Base-by-base conservation (phyloP, 352 stramenopile species). In the Peronospora belbahrii region DNA sequence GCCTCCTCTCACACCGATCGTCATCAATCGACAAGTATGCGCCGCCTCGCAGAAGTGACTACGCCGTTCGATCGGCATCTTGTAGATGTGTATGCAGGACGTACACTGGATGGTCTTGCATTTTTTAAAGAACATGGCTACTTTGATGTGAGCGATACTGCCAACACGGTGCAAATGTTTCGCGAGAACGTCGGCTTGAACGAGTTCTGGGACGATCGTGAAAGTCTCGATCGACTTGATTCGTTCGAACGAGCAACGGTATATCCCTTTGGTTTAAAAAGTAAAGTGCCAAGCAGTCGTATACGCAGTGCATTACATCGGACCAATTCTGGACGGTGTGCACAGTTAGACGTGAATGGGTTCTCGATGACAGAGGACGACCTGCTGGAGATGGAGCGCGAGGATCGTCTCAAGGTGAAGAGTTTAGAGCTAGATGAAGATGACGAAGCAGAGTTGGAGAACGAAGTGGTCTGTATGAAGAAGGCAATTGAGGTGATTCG, bases 81-180 rank as follows among this genome's bases (percentile, higher is more conserved):
- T 18, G 51, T 70, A 23, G 70, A 78, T 36, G 70, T 86, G 20
- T 86, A 86, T 50, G 62, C 56, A 28, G 72, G 67, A 25, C 62
- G 45, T 5, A 56, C 52, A n/a, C 46, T 42, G 2, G 73, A 83
- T 32, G 78, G 78, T 0, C 57, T 86, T 28, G 56, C 41, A 24
- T 89, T 88, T 61, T 89, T 89, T 44, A 64, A 85, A 58, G 67
- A 57, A 7, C 69, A 86, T 24, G 78, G 78, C 19, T 89, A 89
- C 60, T 89, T 85, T 35, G 78, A 89, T 62, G 64, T 85, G 30
- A 60, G 58, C 18, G 60, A 75, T 25, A 75, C 79, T 18, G 67
- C 69, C 42, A 89, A 89, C 65, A 89, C 78, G 0, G 70, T 89
- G 20, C 61, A 74, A 55, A 83, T 87, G 67, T 89, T 87, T 40